Conservation (phyloP, 2,329 filamentous ascomycete species). For the Didymella glomerata region DNA sequence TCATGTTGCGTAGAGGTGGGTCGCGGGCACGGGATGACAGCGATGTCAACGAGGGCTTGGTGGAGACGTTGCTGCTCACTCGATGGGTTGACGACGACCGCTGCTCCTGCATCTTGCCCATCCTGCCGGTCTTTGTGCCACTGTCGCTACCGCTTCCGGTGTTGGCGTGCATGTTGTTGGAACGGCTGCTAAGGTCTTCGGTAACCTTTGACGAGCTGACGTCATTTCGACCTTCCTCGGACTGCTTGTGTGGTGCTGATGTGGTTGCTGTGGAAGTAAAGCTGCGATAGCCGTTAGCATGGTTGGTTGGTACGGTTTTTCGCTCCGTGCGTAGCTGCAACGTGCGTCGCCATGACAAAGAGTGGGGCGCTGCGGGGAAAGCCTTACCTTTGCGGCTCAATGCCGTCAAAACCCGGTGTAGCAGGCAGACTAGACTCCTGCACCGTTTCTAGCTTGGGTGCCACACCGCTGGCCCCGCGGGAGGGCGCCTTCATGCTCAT, state of each 20-base stretch:
- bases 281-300: conserved; percentile 35
- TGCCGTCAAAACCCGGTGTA: conserved; percentile 65
- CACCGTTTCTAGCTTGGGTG: conserved; percentile 82
- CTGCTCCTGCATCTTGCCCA: conserved; percentile 55
- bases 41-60: conserved; percentile 74
- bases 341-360: conserved; percentile 40
- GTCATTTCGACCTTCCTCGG: conserved; percentile 54
- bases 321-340: conserved; percentile 27
- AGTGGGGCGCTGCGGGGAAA: conserved; percentile 43
- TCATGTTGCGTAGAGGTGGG: conserved; percentile 88
- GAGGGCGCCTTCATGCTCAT: conserved; percentile 52
- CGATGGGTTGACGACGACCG: conserved; percentile 54
- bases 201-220: conserved; percentile 58
- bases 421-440: conserved; percentile 82
- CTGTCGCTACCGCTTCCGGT: conserved; percentile 73
- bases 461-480: conserved; percentile 65
- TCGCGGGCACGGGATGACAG: conserved; percentile 71
- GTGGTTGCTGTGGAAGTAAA: conserved; percentile 29
- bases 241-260: conserved; percentile 32
- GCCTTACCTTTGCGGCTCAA: conserved; percentile 43
- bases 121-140: conserved; percentile 49
- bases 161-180: conserved; percentile 45
- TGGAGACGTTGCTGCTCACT: conserved; percentile 57
- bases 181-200: conserved; percentile 55
- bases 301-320: conserved; percentile 31